Evolutionary conservation across 2,329 filamentous ascomycete species (phyloP).

Genomic region (Sclerotinia borealis): DNA sequence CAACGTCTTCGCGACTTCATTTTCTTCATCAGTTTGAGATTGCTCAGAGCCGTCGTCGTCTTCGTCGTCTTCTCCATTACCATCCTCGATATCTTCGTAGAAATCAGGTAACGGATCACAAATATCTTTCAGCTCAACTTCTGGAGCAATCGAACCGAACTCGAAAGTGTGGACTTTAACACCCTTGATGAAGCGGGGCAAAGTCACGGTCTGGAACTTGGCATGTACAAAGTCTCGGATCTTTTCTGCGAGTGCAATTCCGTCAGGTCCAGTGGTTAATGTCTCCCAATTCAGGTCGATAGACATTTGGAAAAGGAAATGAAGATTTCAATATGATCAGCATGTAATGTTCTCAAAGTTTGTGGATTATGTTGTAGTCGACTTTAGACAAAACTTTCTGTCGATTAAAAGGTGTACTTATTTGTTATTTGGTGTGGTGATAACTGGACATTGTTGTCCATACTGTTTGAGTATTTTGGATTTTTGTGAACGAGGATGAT

Average conservation of each 20-base stretch:
- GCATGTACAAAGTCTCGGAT: constrained; percentile 93
- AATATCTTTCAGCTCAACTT: constrained; percentile 91
- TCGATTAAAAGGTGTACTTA: neutral
- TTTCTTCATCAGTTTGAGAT: constrained; percentile 12
- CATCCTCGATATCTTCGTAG: constrained; percentile 75
- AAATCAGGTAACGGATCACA: constrained; percentile 94
- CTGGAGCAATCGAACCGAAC: constrained; percentile 76
- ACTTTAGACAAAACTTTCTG: neutral
- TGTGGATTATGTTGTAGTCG: neutral
- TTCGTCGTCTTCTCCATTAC: constrained; percentile 48
- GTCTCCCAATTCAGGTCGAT: constrained; percentile 97
- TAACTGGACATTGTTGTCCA: neutral
- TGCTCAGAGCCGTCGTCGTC: constrained; percentile 33
- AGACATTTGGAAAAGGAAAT: constrained; percentile 59
- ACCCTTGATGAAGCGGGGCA: constrained; percentile 94
- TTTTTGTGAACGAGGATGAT: neutral
- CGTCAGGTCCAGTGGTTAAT: constrained; percentile 83
- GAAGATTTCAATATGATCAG: neutral
- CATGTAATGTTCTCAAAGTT: neutral
- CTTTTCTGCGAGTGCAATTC: constrained; percentile 71
- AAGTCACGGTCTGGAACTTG: constrained; percentile 84
- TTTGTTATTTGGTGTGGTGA: neutral
- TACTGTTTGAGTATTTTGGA: neutral
- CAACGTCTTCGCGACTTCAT: constrained; percentile 22
- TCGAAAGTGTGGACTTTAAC: constrained; percentile 92